Evolutionary conservation across 768 basidiomycete genomes (phyloP).

Genomic region (Vishniacozyma victoriae): DNA sequence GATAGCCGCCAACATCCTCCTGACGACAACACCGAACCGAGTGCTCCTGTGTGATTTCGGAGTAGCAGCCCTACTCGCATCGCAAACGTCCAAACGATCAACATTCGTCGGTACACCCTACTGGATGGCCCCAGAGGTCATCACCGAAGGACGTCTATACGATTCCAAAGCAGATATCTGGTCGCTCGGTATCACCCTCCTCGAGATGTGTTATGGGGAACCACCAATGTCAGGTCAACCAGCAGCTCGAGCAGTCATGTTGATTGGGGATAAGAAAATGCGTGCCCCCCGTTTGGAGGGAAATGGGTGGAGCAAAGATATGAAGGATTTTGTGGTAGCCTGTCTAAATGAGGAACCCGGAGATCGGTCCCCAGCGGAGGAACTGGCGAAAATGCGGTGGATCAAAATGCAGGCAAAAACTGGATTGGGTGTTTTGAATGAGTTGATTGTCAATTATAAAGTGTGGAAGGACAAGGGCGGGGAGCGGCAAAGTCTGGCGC

Average conservation of each 20-base stretch:
- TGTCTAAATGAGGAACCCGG: slow-evolving; percentile 74
- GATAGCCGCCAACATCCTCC: slow-evolving; percentile 81
- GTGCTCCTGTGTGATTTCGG: slow-evolving; percentile 98
- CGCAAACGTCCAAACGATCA: slow-evolving; percentile 78
- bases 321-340: slow-evolving; percentile 77
- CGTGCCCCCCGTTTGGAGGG: slow-evolving; percentile 76
- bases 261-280: slow-evolving; percentile 65
- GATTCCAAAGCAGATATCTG: slow-evolving; percentile 98
- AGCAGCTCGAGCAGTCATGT: slow-evolving; percentile 79
- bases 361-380: slow-evolving; percentile 83
- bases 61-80: slow-evolving; percentile 79
- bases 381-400: slow-evolving; percentile 76
- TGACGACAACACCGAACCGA: slow-evolving; percentile 71
- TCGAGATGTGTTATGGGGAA: slow-evolving; percentile 93
- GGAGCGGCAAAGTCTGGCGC: slow-evolving; percentile 65
- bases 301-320: slow-evolving; percentile 70
- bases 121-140: slow-evolving; percentile 99
- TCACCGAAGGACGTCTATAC: slow-evolving; percentile 77
- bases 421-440: slow-evolving; percentile 64
- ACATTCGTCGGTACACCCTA: slow-evolving; percentile 96
- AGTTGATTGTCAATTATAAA: slow-evolving; percentile 73
- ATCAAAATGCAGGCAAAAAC: slow-evolving; percentile 69
- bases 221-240: slow-evolving; percentile 84
- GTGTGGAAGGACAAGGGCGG: slow-evolving; percentile 64
- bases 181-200: slow-evolving; percentile 92